A percentile compares a stretch with the other conserved stretches of the same genome.
phyloP scores from a whole-genome alignment of 345 rosid genomes.

The Salix exigua region DNA sequence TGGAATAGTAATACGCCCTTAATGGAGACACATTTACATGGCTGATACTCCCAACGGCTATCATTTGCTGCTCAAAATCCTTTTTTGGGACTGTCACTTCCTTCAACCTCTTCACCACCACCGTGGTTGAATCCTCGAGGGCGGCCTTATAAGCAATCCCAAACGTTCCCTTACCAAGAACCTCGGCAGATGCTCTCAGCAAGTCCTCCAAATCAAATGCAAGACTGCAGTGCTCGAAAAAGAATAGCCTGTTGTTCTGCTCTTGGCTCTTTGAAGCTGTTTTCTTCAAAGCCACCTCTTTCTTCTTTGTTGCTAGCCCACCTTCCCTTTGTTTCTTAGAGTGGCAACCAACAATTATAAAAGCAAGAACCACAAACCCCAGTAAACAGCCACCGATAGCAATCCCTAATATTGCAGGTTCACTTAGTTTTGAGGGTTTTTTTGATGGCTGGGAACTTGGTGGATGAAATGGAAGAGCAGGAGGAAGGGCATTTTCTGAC shows the following conservation, averaged over 20 bases:
- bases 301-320: slow-evolving; percentile 15
- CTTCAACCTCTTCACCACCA: slow-evolving; percentile 34
- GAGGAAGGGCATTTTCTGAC: slow-evolving; percentile 17
- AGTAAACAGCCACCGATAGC: slow-evolving; percentile 18
- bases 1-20: slow-evolving; percentile 30
- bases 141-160: slow-evolving; percentile 35
- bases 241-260: slow-evolving; percentile 22
- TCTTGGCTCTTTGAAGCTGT: slow-evolving; percentile 8
- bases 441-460: slow-evolving; percentile 19
- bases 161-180: slow-evolving; percentile 30
- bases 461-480: slow-evolving; percentile 22
- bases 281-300: slow-evolving; percentile 16
- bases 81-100: slow-evolving; percentile 18
- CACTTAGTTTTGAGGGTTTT: slow-evolving; percentile 13
- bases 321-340: slow-evolving; percentile 9
- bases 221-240: slow-evolving; percentile 31
- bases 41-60: slow-evolving; percentile 18
- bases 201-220: slow-evolving; percentile 36
- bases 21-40: slow-evolving; percentile 19
- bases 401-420: slow-evolving; percentile 26
- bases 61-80: slow-evolving; percentile 30
- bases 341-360: slow-evolving; percentile 16
- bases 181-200: slow-evolving; percentile 34
- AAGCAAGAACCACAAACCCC: slow-evolving; percentile 17
- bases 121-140: slow-evolving; percentile 27